Evolutionary conservation across 495 filamentous ascomycete genomes (phyloP).

Genomic region (Baudoinia panamericana): DNA sequence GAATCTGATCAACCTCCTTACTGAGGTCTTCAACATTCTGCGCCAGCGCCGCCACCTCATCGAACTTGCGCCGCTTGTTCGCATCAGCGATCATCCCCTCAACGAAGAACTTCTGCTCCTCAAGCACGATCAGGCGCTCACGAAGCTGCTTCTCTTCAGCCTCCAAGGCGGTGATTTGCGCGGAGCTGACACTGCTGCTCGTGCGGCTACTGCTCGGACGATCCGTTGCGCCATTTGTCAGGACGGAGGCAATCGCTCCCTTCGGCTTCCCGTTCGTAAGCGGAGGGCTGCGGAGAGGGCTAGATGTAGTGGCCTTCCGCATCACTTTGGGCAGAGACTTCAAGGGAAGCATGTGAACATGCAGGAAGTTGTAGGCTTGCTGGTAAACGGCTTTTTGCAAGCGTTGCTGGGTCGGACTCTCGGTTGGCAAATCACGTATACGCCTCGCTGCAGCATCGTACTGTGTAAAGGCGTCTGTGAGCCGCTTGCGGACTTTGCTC

Average conservation of each 20-base stretch:
- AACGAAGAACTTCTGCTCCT: slow-evolving; percentile 90
- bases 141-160: slow-evolving; percentile 75
- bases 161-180: slow-evolving; percentile 59
- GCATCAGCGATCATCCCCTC: slow-evolving; percentile 77
- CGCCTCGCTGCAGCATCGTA: slow-evolving; percentile 76
- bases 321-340: slow-evolving; percentile 75
- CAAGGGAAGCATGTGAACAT: slow-evolving; percentile 82
- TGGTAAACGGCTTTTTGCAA: slow-evolving; percentile 79
- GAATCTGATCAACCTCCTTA: slow-evolving; percentile 62
- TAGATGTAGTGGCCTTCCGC: slow-evolving; percentile 49
- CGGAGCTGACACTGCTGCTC: slow-evolving; percentile 9
- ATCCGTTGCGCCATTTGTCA: slow-evolving; percentile 38
- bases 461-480: slow-evolving; percentile 82
- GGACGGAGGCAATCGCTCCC: slow-evolving; percentile 43
- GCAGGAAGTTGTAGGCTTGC: slow-evolving; percentile 70
- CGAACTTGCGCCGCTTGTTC: slow-evolving; percentile 67
- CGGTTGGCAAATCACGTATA: slow-evolving; percentile 62
- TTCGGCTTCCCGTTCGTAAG: slow-evolving; percentile 28
- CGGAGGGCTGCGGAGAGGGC: slow-evolving; percentile 13
- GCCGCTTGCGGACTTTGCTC: slow-evolving; percentile 74
- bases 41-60: slow-evolving; percentile 70
- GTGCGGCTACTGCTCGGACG: slow-evolving; percentile 23
- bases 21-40: slow-evolving; percentile 76
- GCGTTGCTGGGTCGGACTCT: slow-evolving; percentile 57
- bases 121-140: slow-evolving; percentile 75